Evolutionary conservation across 805 yeast species (phyloP).

Genomic region (Starmerella sp.): DNA sequence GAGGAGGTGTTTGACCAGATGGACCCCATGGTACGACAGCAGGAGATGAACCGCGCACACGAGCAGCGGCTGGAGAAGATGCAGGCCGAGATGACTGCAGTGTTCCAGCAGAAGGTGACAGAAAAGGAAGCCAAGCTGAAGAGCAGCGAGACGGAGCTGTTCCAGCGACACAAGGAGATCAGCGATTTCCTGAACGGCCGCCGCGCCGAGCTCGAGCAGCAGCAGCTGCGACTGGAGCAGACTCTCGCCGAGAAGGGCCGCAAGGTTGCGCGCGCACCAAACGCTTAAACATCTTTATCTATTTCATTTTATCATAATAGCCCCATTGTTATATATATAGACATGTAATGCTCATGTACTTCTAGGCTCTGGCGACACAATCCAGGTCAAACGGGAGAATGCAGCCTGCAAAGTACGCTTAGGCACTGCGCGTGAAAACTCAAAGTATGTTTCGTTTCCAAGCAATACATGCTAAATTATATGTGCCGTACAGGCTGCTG

Average conservation of each 20-base stretch:
- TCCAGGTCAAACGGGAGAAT: no score
- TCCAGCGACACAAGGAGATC: constrained; percentile 92
- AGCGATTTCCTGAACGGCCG: constrained; percentile 86
- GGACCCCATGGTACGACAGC: constrained; percentile 84
- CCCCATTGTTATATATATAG: neutral
- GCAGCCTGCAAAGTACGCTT: no score
- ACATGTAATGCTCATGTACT: neutral
- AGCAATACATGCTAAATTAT: no score
- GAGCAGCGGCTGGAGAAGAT: constrained; percentile 87
- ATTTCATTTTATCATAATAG: neutral
- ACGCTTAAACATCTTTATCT: neutral
- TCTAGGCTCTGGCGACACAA: neutral
- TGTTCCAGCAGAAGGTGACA: constrained; percentile 89
- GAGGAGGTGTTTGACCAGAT: constrained; percentile 85
- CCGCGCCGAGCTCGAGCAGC: constrained; percentile 80
- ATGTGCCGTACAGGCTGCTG: no score
- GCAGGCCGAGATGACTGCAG: constrained; percentile 93
- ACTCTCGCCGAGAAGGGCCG: constrained; percentile 13
- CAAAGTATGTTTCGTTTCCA: no score
- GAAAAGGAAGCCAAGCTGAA: constrained; percentile 96
- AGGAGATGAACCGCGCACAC: constrained; percentile 85
- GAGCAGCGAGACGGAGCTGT: constrained; percentile 91
- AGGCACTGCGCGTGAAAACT: no score
- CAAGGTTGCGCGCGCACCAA: neutral
- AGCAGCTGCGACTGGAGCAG: constrained; percentile 55